Evolutionary conservation across 1,139 yeast genomes (phyloP), one percentile per base, ranked within the genome.

Genomic region (Yamadazyma atlantica): DNA sequence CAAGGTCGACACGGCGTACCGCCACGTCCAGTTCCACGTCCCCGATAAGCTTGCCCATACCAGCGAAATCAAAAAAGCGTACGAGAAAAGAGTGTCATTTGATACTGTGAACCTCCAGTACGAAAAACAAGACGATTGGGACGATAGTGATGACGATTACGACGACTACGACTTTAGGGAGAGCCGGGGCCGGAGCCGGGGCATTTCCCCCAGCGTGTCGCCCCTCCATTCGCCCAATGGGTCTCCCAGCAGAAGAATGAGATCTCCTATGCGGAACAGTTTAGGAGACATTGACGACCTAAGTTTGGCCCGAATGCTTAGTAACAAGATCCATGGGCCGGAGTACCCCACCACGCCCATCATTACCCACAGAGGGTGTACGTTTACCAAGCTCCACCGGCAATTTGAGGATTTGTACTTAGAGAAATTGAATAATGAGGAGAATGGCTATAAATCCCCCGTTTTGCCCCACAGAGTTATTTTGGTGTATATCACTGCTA

Each of bases 401-500:
- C 52, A 64, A 13, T 79, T 63, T 46, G 71, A 66, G 46, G 51
- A 59, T 31, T 58, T 72, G 40, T 69, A 68, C 40, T 45, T 56
- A 17, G 60, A 60, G 4, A 57, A 62, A 32, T 46, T 67, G 33
- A 54, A 61, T 22, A 57, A 60, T 16, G 46, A 46, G 45, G 51
- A 52, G 16, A 13, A 46, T 30, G 28, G 33, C 13, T 46, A n/a
- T 31, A 34, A 51, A 18, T 44, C 44, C 22, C 71, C 86, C 16
- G 62, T 66, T 4, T 57, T 78, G 34, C 79, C 80, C 1, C 63
- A 66, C 29, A 62, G 90, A 50, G 73, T 74, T 2, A 68, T 84
- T 7, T 53, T 85, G 49, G 80, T 82, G 18, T 84, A 83, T 54
- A 67, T 85, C 5, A 73, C 81, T 44, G 95, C 88, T 1, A 65